Evolutionary conservation across 2,329 filamentous ascomycete species (phyloP).

Genomic region (Botryotinia convoluta): DNA sequence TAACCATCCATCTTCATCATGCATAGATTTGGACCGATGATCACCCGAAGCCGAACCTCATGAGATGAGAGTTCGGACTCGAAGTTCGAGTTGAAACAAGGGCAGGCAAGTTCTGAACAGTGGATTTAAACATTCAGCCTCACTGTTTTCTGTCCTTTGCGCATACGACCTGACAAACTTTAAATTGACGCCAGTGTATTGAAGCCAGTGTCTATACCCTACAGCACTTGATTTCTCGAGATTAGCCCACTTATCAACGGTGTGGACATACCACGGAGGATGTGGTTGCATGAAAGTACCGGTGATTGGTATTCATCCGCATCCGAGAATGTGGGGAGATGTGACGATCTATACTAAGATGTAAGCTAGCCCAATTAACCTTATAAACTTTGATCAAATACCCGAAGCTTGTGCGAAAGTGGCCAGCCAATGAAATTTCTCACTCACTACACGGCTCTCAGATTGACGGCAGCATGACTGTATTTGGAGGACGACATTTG

Average conservation of each 20-base stretch:
- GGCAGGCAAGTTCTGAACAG: not conserved
- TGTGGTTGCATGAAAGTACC: not conserved
- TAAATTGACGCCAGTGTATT: not conserved
- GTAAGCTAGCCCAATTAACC: not conserved
- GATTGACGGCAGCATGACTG: not conserved
- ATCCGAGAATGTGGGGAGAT: not conserved
- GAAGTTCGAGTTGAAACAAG: not conserved
- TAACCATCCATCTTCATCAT: not conserved
- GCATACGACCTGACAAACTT: not conserved
- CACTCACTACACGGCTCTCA: not conserved
- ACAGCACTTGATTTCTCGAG: not conserved
- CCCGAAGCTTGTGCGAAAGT: not conserved
- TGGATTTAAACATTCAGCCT: not conserved
- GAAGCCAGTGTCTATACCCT: not conserved
- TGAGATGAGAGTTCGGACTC: not conserved
- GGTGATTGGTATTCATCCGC: not conserved
- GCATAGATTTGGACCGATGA: not conserved
- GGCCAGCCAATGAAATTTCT: not conserved
- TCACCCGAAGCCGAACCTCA: not conserved
- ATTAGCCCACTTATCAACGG: not conserved
- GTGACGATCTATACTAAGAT: too few species aligned
- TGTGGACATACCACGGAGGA: not conserved
- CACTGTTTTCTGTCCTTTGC: not conserved
- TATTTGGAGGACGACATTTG: not conserved
- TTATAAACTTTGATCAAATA: not conserved